Conservation (phyloP, 2,329 filamentous ascomycete species). For the Rhytidhysteron rufulum region DNA sequence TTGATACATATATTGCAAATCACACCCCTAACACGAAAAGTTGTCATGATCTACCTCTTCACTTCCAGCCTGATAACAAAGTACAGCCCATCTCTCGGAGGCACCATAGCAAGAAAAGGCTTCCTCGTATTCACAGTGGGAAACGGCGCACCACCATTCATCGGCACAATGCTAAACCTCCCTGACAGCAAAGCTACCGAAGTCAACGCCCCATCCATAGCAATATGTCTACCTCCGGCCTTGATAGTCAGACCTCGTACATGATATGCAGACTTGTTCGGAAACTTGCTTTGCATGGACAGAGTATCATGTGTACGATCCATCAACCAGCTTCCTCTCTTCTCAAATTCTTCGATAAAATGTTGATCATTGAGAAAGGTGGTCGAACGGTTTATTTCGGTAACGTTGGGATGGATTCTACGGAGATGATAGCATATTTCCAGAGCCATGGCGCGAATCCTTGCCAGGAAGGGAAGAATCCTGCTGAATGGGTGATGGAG, state of each 20-base stretch:
- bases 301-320: conserved; percentile 59
- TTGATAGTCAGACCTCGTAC: conserved; percentile 55
- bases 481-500: conserved; percentile 1
- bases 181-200: too few relatives aligned
- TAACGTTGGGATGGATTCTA: conserved; percentile 31
- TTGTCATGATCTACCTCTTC: too few relatives aligned
- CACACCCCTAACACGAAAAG: too few relatives aligned
- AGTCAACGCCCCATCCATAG: too few relatives aligned
- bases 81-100: too few relatives aligned
- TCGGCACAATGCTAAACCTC: too few relatives aligned
- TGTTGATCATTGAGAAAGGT: conserved; percentile 61
- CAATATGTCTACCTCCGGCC: conserved; percentile 55
- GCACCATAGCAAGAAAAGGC: too few relatives aligned
- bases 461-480: not conserved
- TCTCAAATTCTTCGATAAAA: conserved; percentile 53
- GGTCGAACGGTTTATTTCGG: conserved; percentile 74
- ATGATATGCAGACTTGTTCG: conserved; percentile 58
- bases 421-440: too few relatives aligned
- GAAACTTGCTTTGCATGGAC: conserved; percentile 57
- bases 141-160: too few relatives aligned
- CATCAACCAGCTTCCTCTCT: conserved; percentile 57
- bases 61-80: too few relatives aligned
- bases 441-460: not conserved
- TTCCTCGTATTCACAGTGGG: too few relatives aligned
- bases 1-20: too few relatives aligned